Base-by-base conservation (phyloP, 2,329 filamentous ascomycete genomes). In the Fusarium fujikuroi region DNA sequence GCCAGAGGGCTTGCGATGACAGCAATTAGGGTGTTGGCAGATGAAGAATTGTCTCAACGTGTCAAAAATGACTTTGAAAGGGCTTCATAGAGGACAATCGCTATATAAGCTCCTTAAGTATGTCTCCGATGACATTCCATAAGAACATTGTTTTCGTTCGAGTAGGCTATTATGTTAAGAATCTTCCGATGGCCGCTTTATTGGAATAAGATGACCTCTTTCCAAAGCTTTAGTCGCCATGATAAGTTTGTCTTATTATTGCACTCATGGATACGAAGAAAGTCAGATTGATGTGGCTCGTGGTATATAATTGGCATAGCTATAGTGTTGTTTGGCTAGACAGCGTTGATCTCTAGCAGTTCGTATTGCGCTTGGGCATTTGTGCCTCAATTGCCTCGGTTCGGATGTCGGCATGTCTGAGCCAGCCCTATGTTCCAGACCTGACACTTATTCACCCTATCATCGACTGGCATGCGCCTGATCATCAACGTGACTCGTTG, bases 1-100 rank as follows among this genome's bases (percentile, higher is more conserved):
- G 40, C 30, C 0, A 58, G 30, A 1, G 54, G 40, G 2, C 54
- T 47, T 6, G 40, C 40, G 6, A 58, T 58, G 40, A 58, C 10
- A 3, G 40, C 40, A 5, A n/a, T 58, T 4, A 15, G 30, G 14
- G 14, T 47, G 16, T 3, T 58, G 7, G 16, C 14, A 6, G 40
- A 58, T 28, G 40, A n/a, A 6, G 30, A 9, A 7, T 2, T 47
- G 19, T 14, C 54, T 18, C n/a, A 8, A 4, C 7, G 14, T 0
- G 40, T n/a, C 10, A 47, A 23, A 7, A 9, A 25, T 6, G 40
- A 58, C n/a, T 58, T 47, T 14, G 14, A 36, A 12, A 23, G 21
- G 3, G 12, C 19, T 36, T 0, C 2, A 19, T 47, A 36, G n/a
- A n/a, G 9, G 1, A 4, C 4, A 1, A 7, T 3, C 2, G 15